Conservation (phyloP, 805 yeast genomes). For the Tetrapisispora iriomotensis region DNA sequence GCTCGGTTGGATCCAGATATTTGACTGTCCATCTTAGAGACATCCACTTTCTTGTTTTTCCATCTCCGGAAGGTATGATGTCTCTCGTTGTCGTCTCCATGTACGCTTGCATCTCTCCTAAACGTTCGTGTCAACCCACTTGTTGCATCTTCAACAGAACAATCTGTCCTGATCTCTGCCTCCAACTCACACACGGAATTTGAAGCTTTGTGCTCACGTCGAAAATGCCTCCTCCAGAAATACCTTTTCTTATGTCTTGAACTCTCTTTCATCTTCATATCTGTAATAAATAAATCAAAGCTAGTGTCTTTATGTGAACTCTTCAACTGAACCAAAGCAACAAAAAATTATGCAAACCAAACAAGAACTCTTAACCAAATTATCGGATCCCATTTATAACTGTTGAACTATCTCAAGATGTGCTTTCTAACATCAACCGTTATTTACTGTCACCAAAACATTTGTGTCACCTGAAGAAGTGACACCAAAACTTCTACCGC, state of each 20-base stretch:
- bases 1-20: no score
- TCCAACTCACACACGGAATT: background rate
- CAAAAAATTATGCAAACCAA: background rate
- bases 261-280: background rate
- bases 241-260: background rate
- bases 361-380: no score
- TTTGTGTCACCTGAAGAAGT: background rate
- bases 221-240: conserved; percentile 2
- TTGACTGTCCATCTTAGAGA: no score
- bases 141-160: background rate
- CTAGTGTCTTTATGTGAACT: no score
- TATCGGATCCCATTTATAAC: no score
- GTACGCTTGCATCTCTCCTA: background rate
- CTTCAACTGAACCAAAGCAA: background rate
- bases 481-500: no score
- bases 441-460: background rate
- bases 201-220: background rate
- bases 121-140: background rate
- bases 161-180: no score
- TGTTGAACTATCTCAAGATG: no score
- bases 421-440: no score
- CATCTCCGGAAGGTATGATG: conserved; percentile 8
- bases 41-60: conserved; percentile 4
- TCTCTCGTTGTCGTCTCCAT: background rate
- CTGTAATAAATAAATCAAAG: no score